phyloP scores from a whole-genome alignment of 2,329 filamentous ascomycete genomes.

The Aphanocladium album region DNA sequence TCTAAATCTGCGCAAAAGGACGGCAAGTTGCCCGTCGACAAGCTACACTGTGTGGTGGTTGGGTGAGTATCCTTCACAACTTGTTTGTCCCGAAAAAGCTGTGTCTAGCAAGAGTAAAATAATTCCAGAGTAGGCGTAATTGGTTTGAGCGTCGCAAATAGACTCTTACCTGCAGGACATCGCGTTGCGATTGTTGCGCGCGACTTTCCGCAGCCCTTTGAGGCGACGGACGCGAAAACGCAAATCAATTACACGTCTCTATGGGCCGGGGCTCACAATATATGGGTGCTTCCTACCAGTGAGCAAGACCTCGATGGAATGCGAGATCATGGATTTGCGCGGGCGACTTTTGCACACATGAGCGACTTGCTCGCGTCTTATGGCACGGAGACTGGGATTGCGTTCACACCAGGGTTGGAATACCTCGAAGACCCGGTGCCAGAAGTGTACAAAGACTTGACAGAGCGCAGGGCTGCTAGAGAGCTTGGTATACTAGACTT shows the following conservation, averaged over 20 bases:
- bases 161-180: constrained; percentile 34
- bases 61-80: neutral
- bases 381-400: constrained; percentile 37
- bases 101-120: neutral
- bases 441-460: constrained; percentile 30
- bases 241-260: constrained; percentile 47
- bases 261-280: constrained; percentile 48
- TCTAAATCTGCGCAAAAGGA: neutral
- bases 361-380: constrained; percentile 19
- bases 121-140: constrained; percentile 41
- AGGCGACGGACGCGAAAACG: constrained; percentile 34
- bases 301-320: constrained; percentile 24
- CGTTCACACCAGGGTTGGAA: constrained; percentile 43
- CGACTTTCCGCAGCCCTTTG: constrained; percentile 43
- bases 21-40: neutral
- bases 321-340: constrained; percentile 39
- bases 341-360: constrained; percentile 40
- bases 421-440: constrained; percentile 39
- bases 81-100: neutral
- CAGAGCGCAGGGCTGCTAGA: constrained; percentile 15
- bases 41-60: neutral
- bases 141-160: constrained; percentile 41
- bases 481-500: constrained; percentile 24
- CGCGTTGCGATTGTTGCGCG: constrained; percentile 39
- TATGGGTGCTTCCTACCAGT: constrained; percentile 30